Evolutionary conservation across 2,329 filamentous ascomycete genomes (phyloP), one percentile per base, ranked within the genome.

Genomic region (Pyricularia sp.): DNA sequence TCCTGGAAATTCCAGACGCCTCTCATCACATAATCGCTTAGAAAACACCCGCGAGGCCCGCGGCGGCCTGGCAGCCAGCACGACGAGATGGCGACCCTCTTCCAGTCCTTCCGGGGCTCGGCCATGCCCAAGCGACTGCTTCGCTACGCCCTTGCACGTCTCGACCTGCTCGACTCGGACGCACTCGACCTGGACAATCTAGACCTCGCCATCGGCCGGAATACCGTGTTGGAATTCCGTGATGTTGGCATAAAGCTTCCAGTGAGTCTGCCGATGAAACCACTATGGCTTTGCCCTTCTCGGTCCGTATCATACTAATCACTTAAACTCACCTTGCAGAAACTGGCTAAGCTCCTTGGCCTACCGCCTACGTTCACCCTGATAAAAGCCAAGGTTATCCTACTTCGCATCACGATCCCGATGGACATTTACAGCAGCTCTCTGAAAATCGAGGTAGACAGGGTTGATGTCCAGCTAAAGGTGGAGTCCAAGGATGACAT

Each of bases 41-140:
- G 20, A 2, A n/a, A 55, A 9, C 20, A 55, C 42, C n/a, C 42
- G 42, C 42, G 42, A 55, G 58, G 58, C 58, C 58, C 58, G 23
- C 25, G 25, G 58, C 58, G 58, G 58, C 58, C 58, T 14, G 58
- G 58, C 58, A 61, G 58, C 58, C 58, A 25, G 58, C 58, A 42
- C 70, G 69, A 71, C 77, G 78, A 71, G 78, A 93, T 94, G 91
- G 88, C 90, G 68, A 89, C 86, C 77, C 88, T 92, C 77, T 86
- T 95, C 75, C 89, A 84, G 79, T 84, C 83, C 69, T 87, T 88
- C 75, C 80, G 83, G 74, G 83, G 80, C 77, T 87, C 93, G 72
- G 92, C 88, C 73, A 92, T 97, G 83, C 92, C 94, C 81, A 97
- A 95, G 85, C 89, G 91, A 78, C 85, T 98, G 74, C 86, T 98